Evolutionary conservation across 2,329 filamentous ascomycete species (phyloP), one percentile per base, ranked within the genome.

Genomic region (Diaporthe nobilis): DNA sequence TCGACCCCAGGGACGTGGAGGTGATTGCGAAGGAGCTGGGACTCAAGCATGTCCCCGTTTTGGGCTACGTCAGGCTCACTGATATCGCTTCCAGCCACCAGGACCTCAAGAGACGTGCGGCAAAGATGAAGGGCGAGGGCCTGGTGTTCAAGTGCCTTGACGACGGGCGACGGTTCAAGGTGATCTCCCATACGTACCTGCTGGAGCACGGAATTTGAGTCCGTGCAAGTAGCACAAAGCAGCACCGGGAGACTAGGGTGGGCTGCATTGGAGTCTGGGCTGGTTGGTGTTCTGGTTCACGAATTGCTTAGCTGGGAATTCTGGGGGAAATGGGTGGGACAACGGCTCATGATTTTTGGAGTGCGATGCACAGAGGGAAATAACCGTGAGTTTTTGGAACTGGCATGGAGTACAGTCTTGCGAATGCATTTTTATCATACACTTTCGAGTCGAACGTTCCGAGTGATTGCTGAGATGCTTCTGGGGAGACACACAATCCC

Each of bases 31-130:
- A 65, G 22, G 47, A 76, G n/a, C 73, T 83, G 2, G 79, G 80
- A 3, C 73, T 85, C 15, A 70, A 79, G 60, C 84, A 86, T 68
- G 85, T 85, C 20, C 78, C 79, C 6, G 79, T 83, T 2, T n/a
- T 78, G 3, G 79, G 81, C 0, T 82, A 82, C 34, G 60, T 76
- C 34, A 79, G 47, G 6, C 51, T 82, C 20, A 74, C 60, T 4
- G 39, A 77, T 0, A 77, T 82, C 1, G 81, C 80, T 3, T 15
- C 28, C 1, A 61, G 39, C 68, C 78, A 79, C 28, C 47, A 75
- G 0, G 80, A 79, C 0, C 72, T 83, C 17, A 44, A 79, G 20
- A 76, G 71, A 34, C 75, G 78, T 0, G 81, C 82, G 10, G 77
- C 79, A 39, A 15, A 65, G 53, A 73, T 37, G 12, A n/a, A 63